Evolutionary conservation across 1,284 basidiomycete species (phyloP), one percentile per base, ranked within the genome.

Genomic region (Caloboletus firmus): DNA sequence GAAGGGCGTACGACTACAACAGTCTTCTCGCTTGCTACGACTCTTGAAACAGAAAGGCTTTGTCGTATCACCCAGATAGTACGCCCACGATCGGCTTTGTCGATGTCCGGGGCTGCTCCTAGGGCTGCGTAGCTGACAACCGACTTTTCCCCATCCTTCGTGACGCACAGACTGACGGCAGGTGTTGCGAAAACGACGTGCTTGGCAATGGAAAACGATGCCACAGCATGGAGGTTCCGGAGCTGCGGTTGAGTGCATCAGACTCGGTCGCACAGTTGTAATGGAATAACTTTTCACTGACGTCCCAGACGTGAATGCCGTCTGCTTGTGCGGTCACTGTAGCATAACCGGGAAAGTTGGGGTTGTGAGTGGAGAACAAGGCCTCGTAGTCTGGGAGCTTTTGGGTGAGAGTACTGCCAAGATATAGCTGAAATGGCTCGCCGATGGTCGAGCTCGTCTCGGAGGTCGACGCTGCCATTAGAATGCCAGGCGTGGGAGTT

Each of bases 291-390:
- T 49, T 52, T 57, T 55, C 39, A 74, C 82, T 67, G 65, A 89
- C 87, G 66, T 90, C 84, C 51, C 87, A 69, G 46, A 90, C 66
- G 70, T 90, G 85, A 42, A 90, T 72, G 20, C 89, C 89, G 56
- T 91, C 86, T 58, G 79, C 79, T 57, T 87, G 85, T 18, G 78
- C 83, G 15, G 85, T 79, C 55, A 87, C 75, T 2, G 85, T 84
- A 34, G 80, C 83, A 73, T 80, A 79, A 24, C 79, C 79, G 42
- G 84, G 79, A 41, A 75, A 70, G 54, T 71, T 71, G 48, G 69
- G 72, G 59, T 71, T 73, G 57, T 79, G 69, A 9, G 72, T 73
- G 6, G 77, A 74, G 58, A 73, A 82, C 52, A 72, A 60, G 2
- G 72, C 59, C 24, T 66, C 61, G 52, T 48, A 36, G n/a, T 49